phyloP scores from a whole-genome alignment of 805 yeast genomes.

The Candida wancherniae region DNA sequence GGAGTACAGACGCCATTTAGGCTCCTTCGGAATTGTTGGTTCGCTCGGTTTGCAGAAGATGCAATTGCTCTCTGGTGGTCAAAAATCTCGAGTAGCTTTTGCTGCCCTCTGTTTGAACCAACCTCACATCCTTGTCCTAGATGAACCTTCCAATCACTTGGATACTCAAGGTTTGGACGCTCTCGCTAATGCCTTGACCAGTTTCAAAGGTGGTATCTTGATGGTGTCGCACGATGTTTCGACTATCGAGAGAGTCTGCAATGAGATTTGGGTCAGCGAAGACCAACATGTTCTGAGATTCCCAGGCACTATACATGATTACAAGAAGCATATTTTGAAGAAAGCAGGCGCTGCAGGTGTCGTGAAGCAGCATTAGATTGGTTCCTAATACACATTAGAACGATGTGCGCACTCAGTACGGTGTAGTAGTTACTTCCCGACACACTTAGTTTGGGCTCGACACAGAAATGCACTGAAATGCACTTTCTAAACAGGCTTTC shows the following conservation, averaged over 20 bases:
- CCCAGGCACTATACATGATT: slow-evolving; percentile 79
- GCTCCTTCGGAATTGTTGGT: slow-evolving; percentile 96
- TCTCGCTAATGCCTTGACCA: slow-evolving; percentile 78
- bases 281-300: slow-evolving; percentile 73
- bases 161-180: slow-evolving; percentile 99
- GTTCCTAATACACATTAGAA: too few relatives aligned
- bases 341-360: slow-evolving; percentile 84
- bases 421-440: too few relatives aligned
- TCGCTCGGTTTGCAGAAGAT: slow-evolving; percentile 88
- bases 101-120: slow-evolving; percentile 87
- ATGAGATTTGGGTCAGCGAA: slow-evolving; percentile 95
- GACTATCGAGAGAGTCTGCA: slow-evolving; percentile 82
- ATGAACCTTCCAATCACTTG: slow-evolving; percentile 97
- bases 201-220: slow-evolving; percentile 90
- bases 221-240: slow-evolving; percentile 98
- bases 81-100: slow-evolving; percentile 96
- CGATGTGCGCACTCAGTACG: neutral
- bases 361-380: slow-evolving; percentile 69
- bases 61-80: slow-evolving; percentile 92
- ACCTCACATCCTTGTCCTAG: slow-evolving; percentile 88
- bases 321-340: slow-evolving; percentile 80
- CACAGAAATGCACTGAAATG: neutral
- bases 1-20: slow-evolving; percentile 93
- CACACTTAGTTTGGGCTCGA: too few relatives aligned
- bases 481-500: slow-evolving; percentile 14